phyloP scores from a whole-genome alignment of 352 stramenopile species.

The Globisporangium lucens region DNA sequence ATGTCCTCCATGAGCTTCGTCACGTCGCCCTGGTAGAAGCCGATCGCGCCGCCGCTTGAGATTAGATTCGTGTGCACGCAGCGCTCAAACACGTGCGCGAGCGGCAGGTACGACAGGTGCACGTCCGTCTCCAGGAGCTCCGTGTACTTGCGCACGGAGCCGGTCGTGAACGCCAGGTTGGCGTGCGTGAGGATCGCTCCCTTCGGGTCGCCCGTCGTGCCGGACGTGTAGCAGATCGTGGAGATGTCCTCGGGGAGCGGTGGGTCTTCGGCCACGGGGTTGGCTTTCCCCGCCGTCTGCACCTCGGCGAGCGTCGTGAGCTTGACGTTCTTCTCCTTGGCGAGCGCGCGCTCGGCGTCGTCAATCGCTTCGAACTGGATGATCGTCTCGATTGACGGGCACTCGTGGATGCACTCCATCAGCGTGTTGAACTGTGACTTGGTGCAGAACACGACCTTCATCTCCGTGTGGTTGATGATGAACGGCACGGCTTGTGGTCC shows the following conservation, averaged over 20 bases:
- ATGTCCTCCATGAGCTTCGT: constrained; percentile 9
- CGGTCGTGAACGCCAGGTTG: constrained; percentile 34
- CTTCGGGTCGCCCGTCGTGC: constrained; percentile 71
- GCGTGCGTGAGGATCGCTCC: constrained; percentile 58
- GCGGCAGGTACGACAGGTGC: constrained; percentile 91
- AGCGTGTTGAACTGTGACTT: constrained; percentile 45
- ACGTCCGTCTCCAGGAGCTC: constrained; percentile 17
- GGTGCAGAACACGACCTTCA: constrained; percentile 65
- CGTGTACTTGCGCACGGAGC: constrained; percentile 4
- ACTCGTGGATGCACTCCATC: constrained; percentile 40
- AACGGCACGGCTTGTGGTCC: constrained; percentile 56
- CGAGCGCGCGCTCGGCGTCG: constrained; percentile 1
- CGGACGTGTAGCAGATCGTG: constrained; percentile 89
- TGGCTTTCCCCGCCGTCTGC: constrained; percentile 28
- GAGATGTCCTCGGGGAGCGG: constrained; percentile 73
- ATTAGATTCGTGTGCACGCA: constrained; percentile 57
- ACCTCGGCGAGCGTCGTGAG: constrained; percentile 25
- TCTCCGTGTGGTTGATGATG: constrained; percentile 74
- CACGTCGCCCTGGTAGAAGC: constrained; percentile 88
- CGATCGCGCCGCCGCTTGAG: constrained; percentile 73
- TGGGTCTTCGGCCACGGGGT: constrained; percentile 23
- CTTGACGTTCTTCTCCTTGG: constrained; percentile 6
- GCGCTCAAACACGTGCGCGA: constrained; percentile 94
- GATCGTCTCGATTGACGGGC: constrained; percentile 43
- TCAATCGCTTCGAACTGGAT: constrained; percentile 49